Base-by-base conservation (phyloP, 1,284 basidiomycete genomes). In the Grifola frondosa region DNA sequence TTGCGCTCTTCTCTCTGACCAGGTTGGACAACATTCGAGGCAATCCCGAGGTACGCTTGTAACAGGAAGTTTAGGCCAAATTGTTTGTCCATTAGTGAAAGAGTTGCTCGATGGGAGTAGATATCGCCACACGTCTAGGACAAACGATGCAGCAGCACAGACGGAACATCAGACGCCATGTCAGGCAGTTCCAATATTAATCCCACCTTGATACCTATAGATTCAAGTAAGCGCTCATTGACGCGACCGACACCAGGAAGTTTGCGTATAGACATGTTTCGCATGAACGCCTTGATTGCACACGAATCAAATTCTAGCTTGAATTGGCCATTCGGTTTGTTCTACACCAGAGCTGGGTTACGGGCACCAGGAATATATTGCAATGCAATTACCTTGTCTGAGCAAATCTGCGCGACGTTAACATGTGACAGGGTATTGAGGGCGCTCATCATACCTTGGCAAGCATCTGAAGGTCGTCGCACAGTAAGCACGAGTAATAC, bases 321-420 rank as follows among this genome's bases (percentile, higher is more conserved):
- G 56, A 81, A 97, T 63, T 95, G 91, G 2, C 93, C 94, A 59
- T 97, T 91, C 0, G 94, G 94, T 67, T 97, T 97, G 66, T 97
- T 97, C 83, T 89, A 51, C 33, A 38, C 17, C 12, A 13, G 8
- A 15, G 36, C 11, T 24, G 48, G 42, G 15, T 24, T 16, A 13
- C 15, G 17, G n/a, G n/a, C n/a, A n/a, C n/a, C n/a, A n/a, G n/a
- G n/a, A n/a, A n/a, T n/a, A n/a, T n/a, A n/a, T n/a, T n/a, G 22
- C 11, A 11, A 12, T 8, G 39, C 31, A 28, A 46, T 26, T 41
- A 84, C 85, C 71, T 87, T 90, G 63, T 97, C 94, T 30, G 92
- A 96, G 61, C 90, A 94, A 41, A 97, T 96, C 88, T 95, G 60
- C 24, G 34, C 40, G n/a, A 54, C 42, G 28, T 48, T 23, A 35